Percentiles rank a stretch among this genome's conserved stretches.
Evolutionary conservation across 2,329 filamentous ascomycete species (phyloP).

Genomic region (Beauveria australis): DNA sequence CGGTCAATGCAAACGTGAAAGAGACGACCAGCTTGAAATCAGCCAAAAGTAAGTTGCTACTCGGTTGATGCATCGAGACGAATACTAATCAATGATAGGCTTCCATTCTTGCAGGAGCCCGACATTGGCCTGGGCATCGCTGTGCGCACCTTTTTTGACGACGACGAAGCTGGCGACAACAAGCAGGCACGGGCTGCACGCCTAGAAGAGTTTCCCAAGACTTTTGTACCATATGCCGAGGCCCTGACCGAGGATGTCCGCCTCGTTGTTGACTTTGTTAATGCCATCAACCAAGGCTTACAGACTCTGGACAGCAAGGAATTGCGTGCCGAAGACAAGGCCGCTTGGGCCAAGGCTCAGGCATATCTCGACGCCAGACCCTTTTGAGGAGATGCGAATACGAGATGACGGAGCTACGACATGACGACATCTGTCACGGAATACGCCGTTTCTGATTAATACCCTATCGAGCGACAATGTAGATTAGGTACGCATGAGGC

Average conservation of each 20-base stretch:
- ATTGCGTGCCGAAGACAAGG: constrained; percentile 37
- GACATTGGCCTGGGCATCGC: constrained; percentile 73
- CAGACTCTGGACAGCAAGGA: constrained; percentile 42
- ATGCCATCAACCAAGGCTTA: constrained; percentile 49
- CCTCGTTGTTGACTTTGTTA: constrained; percentile 49
- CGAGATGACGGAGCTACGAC: background rate
- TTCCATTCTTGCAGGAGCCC: constrained; percentile 62
- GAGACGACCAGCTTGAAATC: constrained; percentile 58
- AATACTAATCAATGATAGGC: constrained; percentile 26
- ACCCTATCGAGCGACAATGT: constrained; percentile 2
- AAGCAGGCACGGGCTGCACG: constrained; percentile 36
- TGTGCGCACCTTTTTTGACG: constrained; percentile 71
- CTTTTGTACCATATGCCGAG: constrained; percentile 50
- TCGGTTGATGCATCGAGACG: constrained; percentile 13
- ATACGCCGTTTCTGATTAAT: background rate
- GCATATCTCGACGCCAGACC: constrained; percentile 41
- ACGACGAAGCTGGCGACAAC: constrained; percentile 53
- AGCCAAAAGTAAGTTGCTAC: constrained; percentile 54
- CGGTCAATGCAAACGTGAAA: constrained; percentile 66
- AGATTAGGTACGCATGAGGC: background rate
- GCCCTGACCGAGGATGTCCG: constrained; percentile 53
- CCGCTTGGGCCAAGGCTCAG: constrained; percentile 47
- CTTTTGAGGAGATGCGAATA: constrained; percentile 21
- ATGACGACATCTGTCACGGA: constrained; percentile 5
- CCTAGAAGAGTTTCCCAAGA: constrained; percentile 41